A percentile compares a stretch with the other conserved stretches of the same genome.
These are phyloP conservation scores for Globisporangium irregulare DNA, from an alignment of 352 stramenopile genomes.

Conservation along the genomic window DNA sequence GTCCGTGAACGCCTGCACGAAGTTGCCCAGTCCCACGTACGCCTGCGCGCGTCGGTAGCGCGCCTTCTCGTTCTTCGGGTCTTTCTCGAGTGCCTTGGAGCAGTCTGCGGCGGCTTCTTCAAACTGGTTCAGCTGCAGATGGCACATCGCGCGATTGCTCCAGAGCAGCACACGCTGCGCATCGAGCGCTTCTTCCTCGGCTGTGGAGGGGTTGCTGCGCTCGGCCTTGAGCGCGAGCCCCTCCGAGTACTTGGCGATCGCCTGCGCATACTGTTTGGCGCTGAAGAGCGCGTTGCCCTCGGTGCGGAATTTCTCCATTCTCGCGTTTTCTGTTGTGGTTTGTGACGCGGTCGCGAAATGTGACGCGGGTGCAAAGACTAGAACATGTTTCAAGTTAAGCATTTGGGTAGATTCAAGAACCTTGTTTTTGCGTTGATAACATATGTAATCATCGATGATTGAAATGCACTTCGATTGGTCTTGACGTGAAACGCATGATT, in stretches of 20 bases:
- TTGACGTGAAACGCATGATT: background rate
- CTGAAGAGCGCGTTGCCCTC: constrained; percentile 77
- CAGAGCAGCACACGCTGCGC: constrained; percentile 60
- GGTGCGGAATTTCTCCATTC: constrained; percentile 59
- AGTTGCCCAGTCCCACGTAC: constrained; percentile 58
- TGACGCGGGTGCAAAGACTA: background rate
- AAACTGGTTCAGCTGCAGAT: constrained; percentile 67
- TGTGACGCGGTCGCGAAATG: constrained; percentile 2
- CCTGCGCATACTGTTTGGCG: constrained; percentile 58
- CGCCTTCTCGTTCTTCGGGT: constrained; percentile 69
- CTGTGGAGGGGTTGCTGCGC: constrained; percentile 11
- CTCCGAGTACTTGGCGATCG: constrained; percentile 66
- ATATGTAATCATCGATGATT: background rate
- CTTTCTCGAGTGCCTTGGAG: constrained; percentile 39
- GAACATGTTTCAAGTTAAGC: background rate
- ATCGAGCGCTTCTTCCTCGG: constrained; percentile 22
- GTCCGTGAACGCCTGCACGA: constrained; percentile 69
- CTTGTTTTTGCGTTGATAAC: background rate
- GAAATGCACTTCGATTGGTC: background rate
- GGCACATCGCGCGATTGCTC: constrained; percentile 76
- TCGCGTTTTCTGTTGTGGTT: constrained; percentile 9
- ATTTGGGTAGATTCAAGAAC: background rate
- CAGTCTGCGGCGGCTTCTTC: constrained; percentile 51
- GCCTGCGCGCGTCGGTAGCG: constrained; percentile 77
- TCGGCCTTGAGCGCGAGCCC: constrained; percentile 27